Conservation (phyloP, 352 stramenopile species). For the Globisporangium heterothallicum region DNA sequence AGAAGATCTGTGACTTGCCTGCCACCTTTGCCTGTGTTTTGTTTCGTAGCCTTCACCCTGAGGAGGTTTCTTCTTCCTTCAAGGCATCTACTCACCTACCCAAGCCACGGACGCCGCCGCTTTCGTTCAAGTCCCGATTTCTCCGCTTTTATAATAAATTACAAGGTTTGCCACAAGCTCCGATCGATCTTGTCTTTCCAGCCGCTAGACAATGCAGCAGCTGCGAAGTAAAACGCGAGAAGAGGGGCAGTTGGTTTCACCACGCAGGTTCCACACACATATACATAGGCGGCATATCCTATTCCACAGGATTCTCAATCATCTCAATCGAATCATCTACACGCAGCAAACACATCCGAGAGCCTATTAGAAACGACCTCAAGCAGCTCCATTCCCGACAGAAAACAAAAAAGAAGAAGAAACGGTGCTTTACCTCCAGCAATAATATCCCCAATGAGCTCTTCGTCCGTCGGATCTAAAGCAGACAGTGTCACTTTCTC, state of each 20-base stretch:
- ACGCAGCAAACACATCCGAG: not conserved
- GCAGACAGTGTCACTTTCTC: constrained; percentile 58
- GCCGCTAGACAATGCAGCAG: no score
- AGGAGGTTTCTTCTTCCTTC: not conserved
- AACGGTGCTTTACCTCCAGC: no score
- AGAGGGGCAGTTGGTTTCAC: no score
- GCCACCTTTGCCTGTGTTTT: not conserved
- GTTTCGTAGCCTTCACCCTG: not conserved
- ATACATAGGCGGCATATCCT: not conserved
- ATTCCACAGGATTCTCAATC: constrained; percentile 14
- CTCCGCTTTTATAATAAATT: constrained; percentile 14
- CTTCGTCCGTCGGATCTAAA: constrained; percentile 58
- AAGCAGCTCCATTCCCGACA: no score
- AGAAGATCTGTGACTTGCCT: not conserved
- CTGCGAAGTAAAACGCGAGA: no score
- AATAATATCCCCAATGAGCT: constrained; percentile 26
- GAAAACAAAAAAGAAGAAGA: no score
- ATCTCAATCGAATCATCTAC: constrained; percentile 16
- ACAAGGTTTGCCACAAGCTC: constrained; percentile 1
- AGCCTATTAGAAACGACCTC: no score
- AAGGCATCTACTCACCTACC: not conserved
- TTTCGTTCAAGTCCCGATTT: not conserved
- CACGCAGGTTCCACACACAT: not conserved
- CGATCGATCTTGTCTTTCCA: not conserved
- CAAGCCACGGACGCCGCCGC: no score